Conservation (phyloP, 768 basidiomycete species). For the Xanthoconium stramineum region DNA sequence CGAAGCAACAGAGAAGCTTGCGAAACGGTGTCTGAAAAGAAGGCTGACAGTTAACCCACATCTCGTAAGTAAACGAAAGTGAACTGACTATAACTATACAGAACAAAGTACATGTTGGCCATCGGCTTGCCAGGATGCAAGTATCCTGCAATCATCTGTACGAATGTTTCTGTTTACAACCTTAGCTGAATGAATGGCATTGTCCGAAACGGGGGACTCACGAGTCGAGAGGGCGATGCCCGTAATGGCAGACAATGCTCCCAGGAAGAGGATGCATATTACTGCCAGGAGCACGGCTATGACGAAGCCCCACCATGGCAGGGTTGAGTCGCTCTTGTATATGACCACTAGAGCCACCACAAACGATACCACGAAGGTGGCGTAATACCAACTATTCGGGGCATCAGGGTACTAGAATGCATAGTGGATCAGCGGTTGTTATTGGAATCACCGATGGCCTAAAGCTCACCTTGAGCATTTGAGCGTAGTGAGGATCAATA, state of each 20-base stretch:
- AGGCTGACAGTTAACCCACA: constrained; percentile 36
- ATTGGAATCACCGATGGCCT: constrained; percentile 13
- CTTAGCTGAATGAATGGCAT: background rate
- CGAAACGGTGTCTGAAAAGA: constrained; percentile 43
- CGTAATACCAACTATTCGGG: constrained; percentile 34
- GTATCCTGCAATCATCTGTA: constrained; percentile 38
- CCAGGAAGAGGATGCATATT: constrained; percentile 50
- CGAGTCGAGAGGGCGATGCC: constrained; percentile 23
- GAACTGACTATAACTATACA: constrained; percentile 45
- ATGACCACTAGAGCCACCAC: constrained; percentile 52
- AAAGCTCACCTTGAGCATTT: constrained; percentile 42
- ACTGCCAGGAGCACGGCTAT: constrained; percentile 51
- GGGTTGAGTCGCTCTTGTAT: constrained; percentile 49
- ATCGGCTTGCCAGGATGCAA: constrained; percentile 37
- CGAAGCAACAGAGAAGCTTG: constrained; percentile 51
- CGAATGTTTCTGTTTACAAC: constrained; percentile 21
- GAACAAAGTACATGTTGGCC: constrained; percentile 43
- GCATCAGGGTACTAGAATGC: constrained; percentile 32
- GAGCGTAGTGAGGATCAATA: constrained; percentile 53
- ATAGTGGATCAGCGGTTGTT: background rate
- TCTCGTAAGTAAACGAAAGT: constrained; percentile 9
- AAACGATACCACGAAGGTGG: constrained; percentile 30
- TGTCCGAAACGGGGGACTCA: constrained; percentile 7
- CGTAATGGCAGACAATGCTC: constrained; percentile 52
- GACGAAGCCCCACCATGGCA: constrained; percentile 60